Evolutionary conservation across 148 eudicot species (phyloP).

Genomic region (Chenopodium berlandieri): DNA sequence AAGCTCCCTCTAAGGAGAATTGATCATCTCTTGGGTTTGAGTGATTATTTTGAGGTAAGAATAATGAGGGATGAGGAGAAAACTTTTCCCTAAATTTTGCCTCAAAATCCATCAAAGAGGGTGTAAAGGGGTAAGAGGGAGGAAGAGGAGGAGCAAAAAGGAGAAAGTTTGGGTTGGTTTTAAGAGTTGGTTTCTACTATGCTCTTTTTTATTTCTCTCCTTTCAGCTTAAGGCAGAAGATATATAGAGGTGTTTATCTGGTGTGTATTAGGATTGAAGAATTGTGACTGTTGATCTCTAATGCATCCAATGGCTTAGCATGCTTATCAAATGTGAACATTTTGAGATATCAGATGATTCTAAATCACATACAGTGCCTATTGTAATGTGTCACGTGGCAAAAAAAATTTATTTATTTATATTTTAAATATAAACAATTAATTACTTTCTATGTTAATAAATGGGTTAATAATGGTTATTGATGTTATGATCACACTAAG

Average conservation of each 20-base stretch:
- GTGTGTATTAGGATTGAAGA: neutral
- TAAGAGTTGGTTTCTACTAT: neutral
- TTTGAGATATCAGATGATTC: too few relatives aligned
- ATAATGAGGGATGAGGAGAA: conserved; percentile 18
- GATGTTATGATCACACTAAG: conserved; percentile 22
- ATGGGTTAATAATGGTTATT: conserved; percentile 17
- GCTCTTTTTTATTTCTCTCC: conserved; percentile 16
- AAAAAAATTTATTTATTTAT: neutral
- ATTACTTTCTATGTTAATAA: conserved; percentile 26
- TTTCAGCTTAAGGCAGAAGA: conserved; percentile 11
- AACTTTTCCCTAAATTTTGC: conserved; percentile 34
- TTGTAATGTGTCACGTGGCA: too few relatives aligned
- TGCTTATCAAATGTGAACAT: neutral
- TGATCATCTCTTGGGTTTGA: conserved; percentile 29
- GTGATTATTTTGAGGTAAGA: conserved; percentile 22
- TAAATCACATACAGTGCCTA: neutral
- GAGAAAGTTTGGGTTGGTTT: conserved; percentile 14
- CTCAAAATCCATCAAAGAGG: conserved; percentile 41
- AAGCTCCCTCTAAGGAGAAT: conserved; percentile 26
- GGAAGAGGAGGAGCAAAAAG: conserved; percentile 16
- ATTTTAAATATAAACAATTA: conserved; percentile 16
- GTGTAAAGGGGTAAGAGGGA: neutral
- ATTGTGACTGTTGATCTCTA: conserved; percentile 24
- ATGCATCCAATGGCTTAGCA: conserved; percentile 28
- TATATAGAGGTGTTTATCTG: conserved; percentile 12